phyloP scores from a whole-genome alignment of 1,139 yeast genomes.

The Petasospora fabianii region DNA sequence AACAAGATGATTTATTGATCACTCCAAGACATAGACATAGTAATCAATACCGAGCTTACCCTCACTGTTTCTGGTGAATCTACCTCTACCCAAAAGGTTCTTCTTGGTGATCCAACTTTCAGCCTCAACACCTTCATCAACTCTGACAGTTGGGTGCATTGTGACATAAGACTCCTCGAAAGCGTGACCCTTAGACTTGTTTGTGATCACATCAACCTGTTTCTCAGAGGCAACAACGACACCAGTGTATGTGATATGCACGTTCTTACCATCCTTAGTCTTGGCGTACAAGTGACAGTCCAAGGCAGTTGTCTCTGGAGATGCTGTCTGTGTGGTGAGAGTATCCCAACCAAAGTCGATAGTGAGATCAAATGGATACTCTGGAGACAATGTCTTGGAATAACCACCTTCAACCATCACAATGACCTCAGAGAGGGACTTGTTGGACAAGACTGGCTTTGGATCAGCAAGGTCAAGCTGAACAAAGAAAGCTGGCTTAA shows the following conservation, averaged over 20 bases:
- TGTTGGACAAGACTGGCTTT: slow-evolving; percentile 22
- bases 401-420: slow-evolving; percentile 34
- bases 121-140: slow-evolving; percentile 38
- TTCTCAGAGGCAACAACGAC: slow-evolving; percentile 37
- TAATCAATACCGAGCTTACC: slow-evolving; percentile 50
- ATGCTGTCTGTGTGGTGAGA: slow-evolving; percentile 35
- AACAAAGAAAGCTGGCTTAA: slow-evolving; percentile 35
- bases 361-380: slow-evolving; percentile 33
- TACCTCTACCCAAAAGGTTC: slow-evolving; percentile 50
- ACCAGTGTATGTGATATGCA: slow-evolving; percentile 44
- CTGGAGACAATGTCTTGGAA: slow-evolving; percentile 32
- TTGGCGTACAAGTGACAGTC: slow-evolving; percentile 49
- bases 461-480: slow-evolving; percentile 32
- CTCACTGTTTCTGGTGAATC: slow-evolving; percentile 43
- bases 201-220: slow-evolving; percentile 35
- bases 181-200: slow-evolving; percentile 30
- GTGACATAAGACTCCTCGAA: slow-evolving; percentile 48
- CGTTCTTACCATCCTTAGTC: slow-evolving; percentile 36
- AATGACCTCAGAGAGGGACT: slow-evolving; percentile 17
- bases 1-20: too few species aligned
- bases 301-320: slow-evolving; percentile 28
- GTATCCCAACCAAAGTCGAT: slow-evolving; percentile 44
- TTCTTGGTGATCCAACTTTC: slow-evolving; percentile 45
- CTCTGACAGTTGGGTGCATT: slow-evolving; percentile 41
- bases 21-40: slow-evolving; percentile 37